Evolutionary conservation across 495 filamentous ascomycete genomes (phyloP).

Genomic region (Podospora pseudocomata): DNA sequence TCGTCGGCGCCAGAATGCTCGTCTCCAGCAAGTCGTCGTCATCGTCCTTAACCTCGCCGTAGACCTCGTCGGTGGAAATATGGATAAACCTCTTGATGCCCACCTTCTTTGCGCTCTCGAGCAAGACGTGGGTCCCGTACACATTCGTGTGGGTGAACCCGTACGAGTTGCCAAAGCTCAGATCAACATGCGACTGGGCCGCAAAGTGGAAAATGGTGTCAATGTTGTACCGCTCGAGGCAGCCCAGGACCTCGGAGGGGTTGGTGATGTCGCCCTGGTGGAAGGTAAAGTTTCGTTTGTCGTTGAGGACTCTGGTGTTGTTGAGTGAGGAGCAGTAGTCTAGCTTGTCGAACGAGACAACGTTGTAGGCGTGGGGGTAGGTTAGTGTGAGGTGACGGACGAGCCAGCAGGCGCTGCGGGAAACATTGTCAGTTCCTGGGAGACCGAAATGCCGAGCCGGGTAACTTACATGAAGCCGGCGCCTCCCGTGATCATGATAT

Average conservation of each 20-base stretch:
- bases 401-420: slow-evolving; percentile 60
- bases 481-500: slow-evolving; percentile 70
- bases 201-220: slow-evolving; percentile 77
- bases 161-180: slow-evolving; percentile 69
- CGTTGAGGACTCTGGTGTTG: slow-evolving; percentile 61
- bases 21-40: slow-evolving; percentile 59
- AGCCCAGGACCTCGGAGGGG: slow-evolving; percentile 55
- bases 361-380: slow-evolving; percentile 65
- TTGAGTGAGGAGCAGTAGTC: slow-evolving; percentile 70
- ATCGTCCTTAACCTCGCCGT: slow-evolving; percentile 64
- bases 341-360: slow-evolving; percentile 73
- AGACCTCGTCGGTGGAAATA: slow-evolving; percentile 74
- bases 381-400: slow-evolving; percentile 64
- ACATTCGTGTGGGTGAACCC: slow-evolving; percentile 69
- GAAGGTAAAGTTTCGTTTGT: slow-evolving; percentile 66
- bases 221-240: slow-evolving; percentile 59
- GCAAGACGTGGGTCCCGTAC: slow-evolving; percentile 66
- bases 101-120: slow-evolving; percentile 63
- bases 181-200: slow-evolving; percentile 69
- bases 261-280: slow-evolving; percentile 67
- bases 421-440: slow-evolving; percentile 14
- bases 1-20: slow-evolving; percentile 63
- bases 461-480: slow-evolving; percentile 65
- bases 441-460: neutral
- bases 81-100: slow-evolving; percentile 66